Evolutionary conservation across 106 monocot genomes (phyloP).

Genomic region (Ottelia alismoides): DNA sequence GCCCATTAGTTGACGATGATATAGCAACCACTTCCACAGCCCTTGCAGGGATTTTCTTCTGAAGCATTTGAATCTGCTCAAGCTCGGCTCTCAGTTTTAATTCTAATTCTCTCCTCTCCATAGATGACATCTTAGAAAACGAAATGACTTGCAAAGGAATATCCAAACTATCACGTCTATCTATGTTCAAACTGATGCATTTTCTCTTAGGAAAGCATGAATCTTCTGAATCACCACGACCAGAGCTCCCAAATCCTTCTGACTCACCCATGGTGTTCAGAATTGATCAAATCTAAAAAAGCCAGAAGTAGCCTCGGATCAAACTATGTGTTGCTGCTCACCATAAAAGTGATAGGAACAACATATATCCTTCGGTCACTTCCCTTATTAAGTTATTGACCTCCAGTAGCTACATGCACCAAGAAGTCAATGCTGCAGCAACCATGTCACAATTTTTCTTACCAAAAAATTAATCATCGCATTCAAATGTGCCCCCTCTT

Average conservation of each 20-base stretch:
- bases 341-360: no score
- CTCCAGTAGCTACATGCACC: no score
- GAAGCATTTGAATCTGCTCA: constrained; percentile 13
- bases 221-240: constrained; percentile 14
- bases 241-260: constrained; percentile 17
- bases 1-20: constrained; percentile 1
- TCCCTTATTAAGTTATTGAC: no score
- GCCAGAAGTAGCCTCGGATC: no score
- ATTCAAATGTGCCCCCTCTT: no score
- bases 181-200: constrained; percentile 9
- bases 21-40: background rate
- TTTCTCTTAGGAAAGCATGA: constrained; percentile 13
- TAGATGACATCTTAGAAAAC: constrained; percentile 9
- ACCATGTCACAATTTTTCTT: no score
- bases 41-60: constrained; percentile 12
- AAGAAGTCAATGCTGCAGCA: no score
- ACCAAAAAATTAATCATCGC: no score
- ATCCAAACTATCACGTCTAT: constrained; percentile 4
- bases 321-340: no score
- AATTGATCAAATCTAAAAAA: no score
- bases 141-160: constrained; percentile 12
- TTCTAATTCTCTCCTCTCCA: constrained; percentile 10
- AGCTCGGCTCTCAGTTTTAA: constrained; percentile 6
- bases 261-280: constrained; percentile 18
- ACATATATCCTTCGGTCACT: no score